Evolutionary conservation across 495 filamentous ascomycete genomes (phyloP), one percentile per base, ranked within the genome.

Genomic region (Cercophora newfieldiana): DNA sequence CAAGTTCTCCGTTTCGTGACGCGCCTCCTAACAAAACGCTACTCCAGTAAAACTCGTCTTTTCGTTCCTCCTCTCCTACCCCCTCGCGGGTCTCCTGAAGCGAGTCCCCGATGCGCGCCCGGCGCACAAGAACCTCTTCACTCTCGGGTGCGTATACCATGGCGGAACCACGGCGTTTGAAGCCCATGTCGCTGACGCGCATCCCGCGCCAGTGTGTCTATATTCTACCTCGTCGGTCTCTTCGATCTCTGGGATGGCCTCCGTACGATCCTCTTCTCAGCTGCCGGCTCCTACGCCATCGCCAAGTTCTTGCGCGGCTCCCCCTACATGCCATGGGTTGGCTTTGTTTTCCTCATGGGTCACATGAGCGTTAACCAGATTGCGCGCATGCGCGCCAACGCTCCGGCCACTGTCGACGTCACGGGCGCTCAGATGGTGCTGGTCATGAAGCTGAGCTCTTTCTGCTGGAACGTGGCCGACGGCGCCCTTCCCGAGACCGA

Each of bases 281-380:
- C 95, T 0, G 85, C 81, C 24, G 94, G 86, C 37, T 85, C 91
- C 30, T 98, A 98, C 75, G 80, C 83, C 62, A 96, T 98, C 69
- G 89, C 95, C 59, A 84, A 87, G 69, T 95, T 90, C 74, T 80
- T 98, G 21, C 79, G 78, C 61, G 83, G 91, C 57, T 92, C 92
- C n/a, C 91, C 92, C 3, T 91, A 93, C 77, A 99, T 99, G 95
- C 96, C 96, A 80, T 99, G 95, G 95, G 86, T 97, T 50, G 93
- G 88, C 53, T 98, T 99, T 77, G 84, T 92, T 61, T 97, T 94
- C 77, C 73, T 96, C 61, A 99, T 99, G 96, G 88, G 90, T 65
- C 94, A 98, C 77, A 91, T 99, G 91, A 91, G 93, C 47, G 74
- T 93, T 68, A 96, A 86, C 74, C 95, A 99, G 74, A 88, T 98